Evolutionary conservation across 805 yeast genomes (phyloP), one percentile per base, ranked within the genome.

Genomic region (Starmerella vitae): DNA sequence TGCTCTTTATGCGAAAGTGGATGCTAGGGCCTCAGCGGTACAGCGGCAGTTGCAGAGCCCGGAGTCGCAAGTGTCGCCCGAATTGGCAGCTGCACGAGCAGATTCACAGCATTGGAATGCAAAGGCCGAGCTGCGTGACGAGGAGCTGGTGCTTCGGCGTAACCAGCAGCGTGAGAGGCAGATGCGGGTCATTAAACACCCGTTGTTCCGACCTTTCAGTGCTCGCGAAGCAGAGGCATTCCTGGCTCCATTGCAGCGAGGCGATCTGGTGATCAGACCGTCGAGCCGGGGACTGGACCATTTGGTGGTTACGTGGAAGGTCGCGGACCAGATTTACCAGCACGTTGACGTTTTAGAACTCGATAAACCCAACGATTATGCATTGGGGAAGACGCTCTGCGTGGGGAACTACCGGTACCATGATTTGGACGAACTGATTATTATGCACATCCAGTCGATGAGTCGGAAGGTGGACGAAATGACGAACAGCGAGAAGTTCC

Each of bases 261-360:
- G 99, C 38, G 94, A 83, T 50, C 72, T 84, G 61, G 94, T 91
- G 17, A 80, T 91, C 40, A 72, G 99, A 50, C 99, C 97, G 15
- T 84, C 96, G 0, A 83, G 94, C 8, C 74, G 77, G 46, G 98
- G 98, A 31, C 68, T 72, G 34, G 81, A 83, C 46, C 95, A 77
- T 59, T 68, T 91, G 50, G 85, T 94, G 2, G 77, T 88, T 30
- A 88, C 99, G 0, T 91, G 97, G 96, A 91, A 91, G 58, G 86
- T 91, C 33, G 91, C 82, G 43, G 88, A 82, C 55, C 80, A 78
- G 56, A 63, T 88, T 45, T 91, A 79, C 62, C 97, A 91, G 58
- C 97, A 91, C 57, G 65, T 91, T 47, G 91, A 85, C 50, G 80
- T 91, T 33, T 66, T 76, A 45, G 97, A 91, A 60, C 68, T 70